Evolutionary conservation across 495 filamentous ascomycete species (phyloP).

Genomic region (Talaromyces wortmannii): DNA sequence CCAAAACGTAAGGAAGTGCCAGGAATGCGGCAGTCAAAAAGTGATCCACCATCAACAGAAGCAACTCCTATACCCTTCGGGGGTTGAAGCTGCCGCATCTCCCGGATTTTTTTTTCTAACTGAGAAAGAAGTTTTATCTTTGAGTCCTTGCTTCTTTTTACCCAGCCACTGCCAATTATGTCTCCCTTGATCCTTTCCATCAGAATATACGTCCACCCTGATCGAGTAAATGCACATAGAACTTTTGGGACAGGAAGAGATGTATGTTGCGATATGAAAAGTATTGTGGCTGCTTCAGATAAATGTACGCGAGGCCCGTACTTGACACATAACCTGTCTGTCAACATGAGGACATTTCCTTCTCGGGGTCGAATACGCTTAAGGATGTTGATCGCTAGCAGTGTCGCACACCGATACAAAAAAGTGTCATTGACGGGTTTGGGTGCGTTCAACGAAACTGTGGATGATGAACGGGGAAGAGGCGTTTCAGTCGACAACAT

Average conservation of each 20-base stretch:
- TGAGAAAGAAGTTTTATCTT: conserved; percentile 36
- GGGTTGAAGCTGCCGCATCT: conserved; percentile 32
- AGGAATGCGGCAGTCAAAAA: conserved; percentile 33
- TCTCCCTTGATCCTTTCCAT: conserved; percentile 45
- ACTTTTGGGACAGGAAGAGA: conserved; percentile 46
- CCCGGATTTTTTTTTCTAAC: conserved; percentile 26
- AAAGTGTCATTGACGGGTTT: conserved; percentile 13
- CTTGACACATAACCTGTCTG: conserved; percentile 31
- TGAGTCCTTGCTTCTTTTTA: conserved; percentile 25
- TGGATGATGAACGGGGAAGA: not conserved
- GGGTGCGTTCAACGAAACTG: conserved; percentile 6
- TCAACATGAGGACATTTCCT: conserved; percentile 25
- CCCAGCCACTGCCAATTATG: conserved; percentile 25
- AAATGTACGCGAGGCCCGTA: conserved; percentile 25
- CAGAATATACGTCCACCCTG: conserved; percentile 37
- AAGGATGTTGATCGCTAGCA: conserved; percentile 17
- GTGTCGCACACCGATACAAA: conserved; percentile 15
- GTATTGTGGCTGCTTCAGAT: conserved; percentile 42
- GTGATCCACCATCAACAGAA: conserved; percentile 30
- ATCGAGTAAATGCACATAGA: conserved; percentile 37
- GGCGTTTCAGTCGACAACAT: not conserved
- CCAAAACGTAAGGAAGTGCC: conserved; percentile 23
- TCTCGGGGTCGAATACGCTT: conserved; percentile 15
- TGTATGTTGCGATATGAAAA: conserved; percentile 37
- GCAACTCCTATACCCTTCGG: conserved; percentile 23